Evolutionary conservation across 108 stramenopile genomes (phyloP).

Genomic region (Cyclotella kingstonii): DNA sequence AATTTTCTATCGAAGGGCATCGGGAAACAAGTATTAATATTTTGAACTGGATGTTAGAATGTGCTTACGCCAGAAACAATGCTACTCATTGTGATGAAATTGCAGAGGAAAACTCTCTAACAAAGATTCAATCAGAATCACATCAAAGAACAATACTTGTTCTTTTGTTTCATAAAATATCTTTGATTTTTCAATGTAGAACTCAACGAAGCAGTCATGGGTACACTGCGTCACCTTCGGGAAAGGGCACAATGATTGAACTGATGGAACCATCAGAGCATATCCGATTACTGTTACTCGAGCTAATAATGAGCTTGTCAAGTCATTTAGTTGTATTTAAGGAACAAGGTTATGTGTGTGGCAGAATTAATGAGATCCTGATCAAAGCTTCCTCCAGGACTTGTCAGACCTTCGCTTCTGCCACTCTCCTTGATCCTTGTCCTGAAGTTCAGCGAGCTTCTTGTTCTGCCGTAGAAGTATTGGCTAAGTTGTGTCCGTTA

Average conservation of each 20-base stretch:
- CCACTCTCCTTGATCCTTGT: slow-evolving; percentile 17
- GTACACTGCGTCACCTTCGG: slow-evolving; percentile 1
- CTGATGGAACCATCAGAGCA: slow-evolving; percentile 34
- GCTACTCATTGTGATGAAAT: not conserved
- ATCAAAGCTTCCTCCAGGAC: slow-evolving; percentile 16
- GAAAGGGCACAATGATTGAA: not conserved
- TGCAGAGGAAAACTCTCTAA: not conserved
- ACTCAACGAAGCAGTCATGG: slow-evolving; percentile 10
- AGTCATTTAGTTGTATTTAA: slow-evolving; percentile 7
- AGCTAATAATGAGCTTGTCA: slow-evolving; percentile 28
- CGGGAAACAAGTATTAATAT: slow-evolving; percentile 38
- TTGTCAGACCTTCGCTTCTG: slow-evolving; percentile 29
- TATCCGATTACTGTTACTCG: slow-evolving; percentile 37
- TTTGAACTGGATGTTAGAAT: slow-evolving; percentile 7
- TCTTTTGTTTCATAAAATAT: slow-evolving; percentile 11
- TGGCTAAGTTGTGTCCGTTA: slow-evolving; percentile 20
- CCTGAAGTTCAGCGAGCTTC: slow-evolving; percentile 37
- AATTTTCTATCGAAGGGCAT: slow-evolving; percentile 32
- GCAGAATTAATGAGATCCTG: slow-evolving; percentile 4
- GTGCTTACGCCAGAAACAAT: slow-evolving; percentile 3
- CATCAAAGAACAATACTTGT: not conserved
- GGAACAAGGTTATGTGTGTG: not conserved
- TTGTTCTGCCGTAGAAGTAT: slow-evolving; percentile 22
- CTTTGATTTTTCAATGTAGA: slow-evolving; percentile 18
- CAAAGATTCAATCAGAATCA: not conserved